phyloP scores from a whole-genome alignment of 2,329 filamentous ascomycete species.

The Scedosporium boydii region DNA sequence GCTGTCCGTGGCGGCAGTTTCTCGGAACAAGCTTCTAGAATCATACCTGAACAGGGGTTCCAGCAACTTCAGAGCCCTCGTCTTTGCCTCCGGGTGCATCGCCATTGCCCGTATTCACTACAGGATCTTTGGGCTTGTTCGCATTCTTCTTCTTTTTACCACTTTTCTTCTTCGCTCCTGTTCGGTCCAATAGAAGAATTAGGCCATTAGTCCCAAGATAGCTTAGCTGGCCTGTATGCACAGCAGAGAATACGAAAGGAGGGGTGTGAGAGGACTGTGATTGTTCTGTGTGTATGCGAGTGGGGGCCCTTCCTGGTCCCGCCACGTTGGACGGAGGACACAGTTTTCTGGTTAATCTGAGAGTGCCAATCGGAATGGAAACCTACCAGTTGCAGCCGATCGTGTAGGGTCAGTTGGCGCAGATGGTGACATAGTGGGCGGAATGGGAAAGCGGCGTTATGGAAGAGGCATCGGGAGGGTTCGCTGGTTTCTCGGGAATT shows the following conservation, averaged over 20 bases:
- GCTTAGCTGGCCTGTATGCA: not conserved
- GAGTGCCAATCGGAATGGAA: not conserved
- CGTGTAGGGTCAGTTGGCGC: constrained; percentile 24
- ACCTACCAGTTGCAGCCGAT: constrained; percentile 12
- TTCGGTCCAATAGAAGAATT: constrained; percentile 1
- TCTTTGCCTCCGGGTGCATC: constrained; percentile 24
- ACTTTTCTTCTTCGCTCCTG: constrained; percentile 41
- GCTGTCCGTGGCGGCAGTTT: not conserved
- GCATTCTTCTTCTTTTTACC: constrained; percentile 51
- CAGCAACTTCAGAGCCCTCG: constrained; percentile 34
- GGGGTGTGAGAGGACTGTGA: not conserved
- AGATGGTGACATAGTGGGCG: constrained; percentile 29
- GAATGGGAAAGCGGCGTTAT: constrained; percentile 10
- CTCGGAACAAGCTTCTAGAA: constrained; percentile 11
- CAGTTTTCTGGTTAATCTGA: not conserved
- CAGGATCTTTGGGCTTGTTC: constrained; percentile 33
- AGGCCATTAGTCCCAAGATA: constrained; percentile 1
- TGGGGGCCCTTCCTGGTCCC: not conserved
- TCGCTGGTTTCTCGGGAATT: too few relatives aligned
- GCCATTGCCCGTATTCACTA: constrained; percentile 21
- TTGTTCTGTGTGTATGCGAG: not conserved
- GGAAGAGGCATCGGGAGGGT: constrained; percentile 15
- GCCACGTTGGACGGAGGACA: constrained; percentile 4
- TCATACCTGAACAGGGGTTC: constrained; percentile 19
- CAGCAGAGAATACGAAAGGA: constrained; percentile 1